Evolutionary conservation across 139 green algal species (phyloP).

Genomic region (Ettlia oleoabundans): DNA sequence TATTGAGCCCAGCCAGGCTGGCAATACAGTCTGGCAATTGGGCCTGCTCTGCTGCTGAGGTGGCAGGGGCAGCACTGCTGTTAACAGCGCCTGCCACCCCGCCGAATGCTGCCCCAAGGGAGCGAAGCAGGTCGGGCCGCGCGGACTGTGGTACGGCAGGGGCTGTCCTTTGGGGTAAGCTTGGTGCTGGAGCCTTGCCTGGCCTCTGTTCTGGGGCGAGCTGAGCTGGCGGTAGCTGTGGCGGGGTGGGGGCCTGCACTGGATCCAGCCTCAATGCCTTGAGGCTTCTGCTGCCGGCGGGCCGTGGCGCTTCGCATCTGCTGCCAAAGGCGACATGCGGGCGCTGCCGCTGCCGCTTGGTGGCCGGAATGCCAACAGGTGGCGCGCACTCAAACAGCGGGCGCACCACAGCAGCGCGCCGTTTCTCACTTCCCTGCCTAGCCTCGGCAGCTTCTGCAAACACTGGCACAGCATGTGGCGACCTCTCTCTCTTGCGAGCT

Average conservation of each 20-base stretch:
- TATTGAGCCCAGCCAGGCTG: too few species aligned
- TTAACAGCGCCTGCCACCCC: too few species aligned
- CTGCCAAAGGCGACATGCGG: constrained; percentile 23
- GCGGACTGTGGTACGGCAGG: too few species aligned
- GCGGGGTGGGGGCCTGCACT: not conserved
- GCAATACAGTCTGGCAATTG: too few species aligned
- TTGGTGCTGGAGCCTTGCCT: too few species aligned
- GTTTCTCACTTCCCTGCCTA: not conserved
- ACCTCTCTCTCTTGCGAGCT: constrained; percentile 5
- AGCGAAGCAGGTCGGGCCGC: constrained; percentile 12
- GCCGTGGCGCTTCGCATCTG: constrained; percentile 11
- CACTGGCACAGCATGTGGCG: not conserved
- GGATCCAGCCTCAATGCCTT: not conserved
- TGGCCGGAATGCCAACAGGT: not conserved
- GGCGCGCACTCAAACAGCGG: not conserved
- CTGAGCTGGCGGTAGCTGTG: not conserved
- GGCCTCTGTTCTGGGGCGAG: not conserved
- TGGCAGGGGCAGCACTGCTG: not conserved
- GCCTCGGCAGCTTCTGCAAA: not conserved
- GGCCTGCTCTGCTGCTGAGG: not conserved
- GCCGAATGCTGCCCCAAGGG: not conserved
- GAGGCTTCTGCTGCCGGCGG: not conserved
- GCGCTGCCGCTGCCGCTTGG: not conserved
- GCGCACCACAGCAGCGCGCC: not conserved
- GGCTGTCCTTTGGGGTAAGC: too few species aligned